Percentiles rank a stretch among this genome's conserved stretches.
Evolutionary conservation across 371 early-diverging fungal species (phyloP).

Genomic region (Mucor indicus): DNA sequence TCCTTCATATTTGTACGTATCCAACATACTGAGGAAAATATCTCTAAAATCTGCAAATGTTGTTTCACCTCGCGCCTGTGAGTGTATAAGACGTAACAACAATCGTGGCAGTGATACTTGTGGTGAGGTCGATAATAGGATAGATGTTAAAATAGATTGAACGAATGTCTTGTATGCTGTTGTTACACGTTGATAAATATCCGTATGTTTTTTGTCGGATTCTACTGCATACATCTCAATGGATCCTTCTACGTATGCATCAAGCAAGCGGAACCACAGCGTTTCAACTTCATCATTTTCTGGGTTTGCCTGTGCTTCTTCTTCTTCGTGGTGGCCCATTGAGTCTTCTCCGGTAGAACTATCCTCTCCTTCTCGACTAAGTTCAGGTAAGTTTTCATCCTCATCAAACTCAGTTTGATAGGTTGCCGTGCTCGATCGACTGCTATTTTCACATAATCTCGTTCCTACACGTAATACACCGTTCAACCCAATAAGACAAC

Average conservation of each 20-base stretch:
- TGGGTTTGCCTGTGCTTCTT: not conserved
- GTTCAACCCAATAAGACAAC: conserved; percentile 54
- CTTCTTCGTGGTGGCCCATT: conserved; percentile 3
- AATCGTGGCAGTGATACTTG: conserved; percentile 69
- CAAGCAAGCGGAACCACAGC: conserved; percentile 69
- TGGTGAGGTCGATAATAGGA: conserved; percentile 61
- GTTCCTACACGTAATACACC: conserved; percentile 63
- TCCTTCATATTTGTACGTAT: conserved; percentile 74
- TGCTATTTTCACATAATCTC: conserved; percentile 54
- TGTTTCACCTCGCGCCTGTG: conserved; percentile 55
- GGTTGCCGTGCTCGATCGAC: conserved; percentile 19
- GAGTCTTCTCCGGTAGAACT: conserved; percentile 6
- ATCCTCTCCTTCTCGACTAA: conserved; percentile 12
- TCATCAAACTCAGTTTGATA: not conserved
- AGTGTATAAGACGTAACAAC: conserved; percentile 58
- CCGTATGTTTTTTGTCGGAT: conserved; percentile 1
- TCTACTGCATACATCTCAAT: conserved; percentile 36
- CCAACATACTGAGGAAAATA: conserved; percentile 73
- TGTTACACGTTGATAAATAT: conserved; percentile 39
- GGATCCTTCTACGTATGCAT: conserved; percentile 56
- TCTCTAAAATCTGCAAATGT: conserved; percentile 74
- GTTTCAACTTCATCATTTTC: conserved; percentile 55
- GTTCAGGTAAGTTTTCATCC: conserved; percentile 13
- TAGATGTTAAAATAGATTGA: conserved; percentile 60
- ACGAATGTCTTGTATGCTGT: conserved; percentile 62